Evolutionary conservation across 169 alveolate genomes (phyloP), one percentile per base, ranked within the genome.

Genomic region (Eimeria tenella): DNA sequence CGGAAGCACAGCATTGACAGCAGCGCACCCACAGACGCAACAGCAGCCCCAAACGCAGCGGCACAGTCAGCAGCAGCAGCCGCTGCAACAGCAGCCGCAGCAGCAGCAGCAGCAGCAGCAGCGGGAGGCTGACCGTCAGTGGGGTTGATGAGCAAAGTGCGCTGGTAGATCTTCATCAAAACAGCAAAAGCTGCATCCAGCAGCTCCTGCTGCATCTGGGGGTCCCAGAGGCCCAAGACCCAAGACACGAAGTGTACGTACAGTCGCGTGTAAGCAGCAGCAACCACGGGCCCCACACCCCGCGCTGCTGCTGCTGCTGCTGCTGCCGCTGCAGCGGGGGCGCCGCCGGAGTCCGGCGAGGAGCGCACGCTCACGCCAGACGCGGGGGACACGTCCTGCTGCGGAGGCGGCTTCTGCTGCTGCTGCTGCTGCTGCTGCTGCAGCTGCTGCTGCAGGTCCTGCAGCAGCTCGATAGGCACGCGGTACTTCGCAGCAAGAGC

Each of bases 401-500:
- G 68, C 19, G 11, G 68, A 10, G 11, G 68, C 68, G 11, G 68
- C 19, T 3, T 10, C 68, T 68, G 77, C n/a, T 68, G 77, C n/a
- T 68, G 77, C n/a, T 68, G 77, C 9, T 11, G 77, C n/a, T n/a
- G 77, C 31, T n/a, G 31, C 77, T 68, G 77, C 77, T 68, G 77
- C 77, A 68, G 77, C 77, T 17, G 77, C 13, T 68, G 77, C 77
- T 68, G n/a, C n/a, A 68, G 31, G 77, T n/a, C 77, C 77, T 68
- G 77, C 77, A 68, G 77, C 77, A 68, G 31, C 31, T 68, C 77
- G 9, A 68, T n/a, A 1, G 77, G 77, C 77, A 68, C 77, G 31
- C 77, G 31, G 77, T 68, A 68, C 31, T 68, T 68, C n/a, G 77
- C n/a, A 8, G 77, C 77, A 11, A 68, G 77, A n/a, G 77, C 11